Conservation (phyloP, 768 basidiomycete species). For the Podaxis carcinomalis region DNA sequence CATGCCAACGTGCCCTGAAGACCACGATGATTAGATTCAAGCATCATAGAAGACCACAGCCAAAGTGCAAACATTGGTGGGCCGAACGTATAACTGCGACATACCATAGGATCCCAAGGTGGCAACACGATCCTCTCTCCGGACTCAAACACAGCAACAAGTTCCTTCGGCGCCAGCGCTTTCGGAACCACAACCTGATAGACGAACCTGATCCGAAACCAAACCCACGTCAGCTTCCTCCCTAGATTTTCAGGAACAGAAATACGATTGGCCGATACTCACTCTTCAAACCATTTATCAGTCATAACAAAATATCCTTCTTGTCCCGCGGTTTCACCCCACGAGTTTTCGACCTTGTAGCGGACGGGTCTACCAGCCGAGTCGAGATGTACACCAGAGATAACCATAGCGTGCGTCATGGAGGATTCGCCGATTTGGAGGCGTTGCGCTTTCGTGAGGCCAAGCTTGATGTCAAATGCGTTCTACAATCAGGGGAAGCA, state of each 20-base stretch:
- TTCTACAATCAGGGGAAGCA: conserved; percentile 33
- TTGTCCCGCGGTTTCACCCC: conserved; percentile 75
- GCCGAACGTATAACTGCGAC: conserved; percentile 15
- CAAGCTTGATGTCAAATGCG: conserved; percentile 79
- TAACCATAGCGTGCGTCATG: conserved; percentile 98
- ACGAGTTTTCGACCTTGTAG: conserved; percentile 98
- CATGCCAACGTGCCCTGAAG: conserved; percentile 24
- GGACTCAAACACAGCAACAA: conserved; percentile 74
- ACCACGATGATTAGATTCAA: not conserved
- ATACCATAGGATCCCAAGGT: conserved; percentile 89
- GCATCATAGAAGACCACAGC: not conserved
- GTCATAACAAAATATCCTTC: conserved; percentile 94
- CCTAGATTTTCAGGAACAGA: not conserved
- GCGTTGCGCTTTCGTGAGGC: conserved; percentile 81
- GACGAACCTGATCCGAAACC: conserved; percentile 52
- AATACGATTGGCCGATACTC: conserved; percentile 23
- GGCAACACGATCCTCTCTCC: conserved; percentile 67
- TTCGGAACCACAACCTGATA: conserved; percentile 93
- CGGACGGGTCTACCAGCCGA: conserved; percentile 66
- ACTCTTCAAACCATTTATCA: conserved; percentile 90
- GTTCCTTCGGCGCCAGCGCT: conserved; percentile 72
- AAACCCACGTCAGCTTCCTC: not conserved
- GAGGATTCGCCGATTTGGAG: conserved; percentile 77
- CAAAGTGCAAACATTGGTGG: not conserved
- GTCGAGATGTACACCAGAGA: conserved; percentile 89